phyloP scores from a whole-genome alignment of 2,329 filamentous ascomycete genomes.

The Fusarium zealandicum region DNA sequence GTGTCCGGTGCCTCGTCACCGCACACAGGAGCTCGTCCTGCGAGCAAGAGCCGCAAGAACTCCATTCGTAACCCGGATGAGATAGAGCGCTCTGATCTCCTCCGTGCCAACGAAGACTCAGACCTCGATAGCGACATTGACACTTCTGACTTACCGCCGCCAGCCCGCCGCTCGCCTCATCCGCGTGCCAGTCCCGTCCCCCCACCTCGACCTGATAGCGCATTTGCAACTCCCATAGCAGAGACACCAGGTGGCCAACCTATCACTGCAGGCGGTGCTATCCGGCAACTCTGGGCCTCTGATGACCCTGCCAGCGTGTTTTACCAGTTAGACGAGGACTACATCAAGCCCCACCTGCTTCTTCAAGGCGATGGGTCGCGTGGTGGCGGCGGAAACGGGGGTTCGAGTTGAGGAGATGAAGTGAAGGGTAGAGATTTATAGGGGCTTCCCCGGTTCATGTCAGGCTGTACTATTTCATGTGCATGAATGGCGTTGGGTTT shows the following conservation, averaged over 20 bases:
- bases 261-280: conserved; percentile 76
- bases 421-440: conserved; percentile 8
- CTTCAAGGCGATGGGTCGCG: conserved; percentile 69
- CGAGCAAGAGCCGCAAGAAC: conserved; percentile 62
- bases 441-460: conserved; percentile 3
- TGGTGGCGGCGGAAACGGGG: conserved; percentile 39
- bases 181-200: conserved; percentile 39
- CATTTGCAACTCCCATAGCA: conserved; percentile 42
- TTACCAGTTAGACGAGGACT: conserved; percentile 91
- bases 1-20: conserved; percentile 63
- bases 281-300: conserved; percentile 81
- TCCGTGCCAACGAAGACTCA: conserved; percentile 60
- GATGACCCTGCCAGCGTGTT: conserved; percentile 93
- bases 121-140: conserved; percentile 71
- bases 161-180: conserved; percentile 56
- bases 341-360: conserved; percentile 89
- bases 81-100: conserved; percentile 63
- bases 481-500: conserved; percentile 41
- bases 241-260: conserved; percentile 47
- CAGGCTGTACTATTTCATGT: conserved; percentile 31
- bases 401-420: conserved; percentile 28
- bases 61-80: conserved; percentile 55
- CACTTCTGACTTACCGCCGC: conserved; percentile 70
- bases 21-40: conserved; percentile 51
- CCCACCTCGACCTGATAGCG: conserved; percentile 39